Conservation (phyloP, 352 stramenopile species). For the Phytophthora pisi region DNA sequence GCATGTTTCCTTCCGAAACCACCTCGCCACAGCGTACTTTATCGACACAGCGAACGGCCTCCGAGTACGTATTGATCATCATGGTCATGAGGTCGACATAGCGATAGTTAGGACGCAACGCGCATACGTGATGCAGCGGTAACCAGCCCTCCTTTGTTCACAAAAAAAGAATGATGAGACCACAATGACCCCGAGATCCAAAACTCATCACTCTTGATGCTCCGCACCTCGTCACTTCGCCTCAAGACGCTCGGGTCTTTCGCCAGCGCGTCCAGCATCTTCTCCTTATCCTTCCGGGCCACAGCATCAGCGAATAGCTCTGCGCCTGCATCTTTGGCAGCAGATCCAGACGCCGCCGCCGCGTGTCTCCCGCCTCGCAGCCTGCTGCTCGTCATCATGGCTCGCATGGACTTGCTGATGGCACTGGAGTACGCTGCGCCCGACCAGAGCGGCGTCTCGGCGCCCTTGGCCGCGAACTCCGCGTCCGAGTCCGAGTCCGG, state of each 20-base stretch:
- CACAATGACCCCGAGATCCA: not conserved
- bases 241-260: conserved; percentile 42
- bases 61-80: conserved; percentile 46
- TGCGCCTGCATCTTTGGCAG: conserved; percentile 21
- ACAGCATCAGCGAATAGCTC: conserved; percentile 45
- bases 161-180: not conserved
- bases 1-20: not conserved
- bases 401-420: conserved; percentile 60
- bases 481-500: conserved; percentile 13
- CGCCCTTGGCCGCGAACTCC: conserved; percentile 8
- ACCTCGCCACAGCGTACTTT: conserved; percentile 31
- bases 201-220: too few species aligned
- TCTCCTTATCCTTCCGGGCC: conserved; percentile 52
- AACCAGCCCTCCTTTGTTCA: conserved; percentile 44
- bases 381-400: conserved; percentile 49
- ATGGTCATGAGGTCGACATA: conserved; percentile 64
- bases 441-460: conserved; percentile 21
- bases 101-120: conserved; percentile 50
- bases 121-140: conserved; percentile 62
- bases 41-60: conserved; percentile 45
- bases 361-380: conserved; percentile 9
- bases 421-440: conserved; percentile 44
- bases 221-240: conserved; percentile 32
- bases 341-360: not conserved
- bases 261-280: conserved; percentile 46